These are phyloP conservation scores for Lepidium campestre DNA, from an alignment of 441 rosid species.

Conservation along the genomic window DNA sequence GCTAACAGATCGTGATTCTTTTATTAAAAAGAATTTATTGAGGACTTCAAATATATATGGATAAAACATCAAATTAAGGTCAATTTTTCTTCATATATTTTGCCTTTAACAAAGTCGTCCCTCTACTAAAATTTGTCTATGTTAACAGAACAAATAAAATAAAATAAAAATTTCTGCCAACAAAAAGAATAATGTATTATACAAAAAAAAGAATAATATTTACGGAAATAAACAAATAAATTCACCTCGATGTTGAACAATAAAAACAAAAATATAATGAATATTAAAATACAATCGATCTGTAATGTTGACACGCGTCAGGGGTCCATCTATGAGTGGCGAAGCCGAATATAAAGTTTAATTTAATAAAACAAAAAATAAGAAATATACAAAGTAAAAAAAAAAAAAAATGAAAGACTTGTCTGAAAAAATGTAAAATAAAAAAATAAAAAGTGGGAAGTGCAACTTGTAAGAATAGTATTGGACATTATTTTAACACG, in stretches of 20 bases:
- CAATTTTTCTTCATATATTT: constrained; percentile 1
- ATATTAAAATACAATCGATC: not conserved
- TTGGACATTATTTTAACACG: constrained; percentile 27
- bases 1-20: constrained; percentile 2
- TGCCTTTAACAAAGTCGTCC: constrained; percentile 3
- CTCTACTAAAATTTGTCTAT: not conserved
- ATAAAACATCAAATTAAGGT: not conserved
- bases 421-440: constrained; percentile 13
- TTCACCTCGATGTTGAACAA: constrained; percentile 21
- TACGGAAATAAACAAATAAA: not conserved
- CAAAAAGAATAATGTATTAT: not conserved
- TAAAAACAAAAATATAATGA: not conserved
- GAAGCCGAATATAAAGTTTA: constrained; percentile 18
- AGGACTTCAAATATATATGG: not conserved
- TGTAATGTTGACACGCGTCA: not conserved
- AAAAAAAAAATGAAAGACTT: not conserved
- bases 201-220: not conserved
- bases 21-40: not conserved
- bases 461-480: constrained; percentile 21
- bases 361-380: not conserved
- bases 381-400: not conserved
- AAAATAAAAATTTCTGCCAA: not conserved
- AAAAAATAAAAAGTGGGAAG: constrained; percentile 1
- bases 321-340: constrained; percentile 7
- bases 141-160: not conserved